Percentiles rank a stretch among this genome's conserved stretches.
Conservation (phyloP, 352 stramenopile genomes). For the Peronospora farinosa region DNA sequence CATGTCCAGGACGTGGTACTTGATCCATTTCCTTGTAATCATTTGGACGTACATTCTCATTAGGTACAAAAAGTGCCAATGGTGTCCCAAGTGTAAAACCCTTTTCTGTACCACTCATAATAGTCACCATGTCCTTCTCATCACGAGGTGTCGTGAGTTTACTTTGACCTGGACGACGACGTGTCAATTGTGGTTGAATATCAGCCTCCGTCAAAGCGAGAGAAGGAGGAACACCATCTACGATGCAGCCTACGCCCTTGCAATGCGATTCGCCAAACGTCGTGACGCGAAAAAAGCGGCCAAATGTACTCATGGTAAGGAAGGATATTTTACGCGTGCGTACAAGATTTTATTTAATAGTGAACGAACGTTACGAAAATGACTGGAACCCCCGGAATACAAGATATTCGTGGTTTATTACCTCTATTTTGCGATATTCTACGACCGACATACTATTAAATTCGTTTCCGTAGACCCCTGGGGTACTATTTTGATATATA, state of each 20-base stretch:
- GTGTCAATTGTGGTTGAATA: slow-evolving; percentile 96
- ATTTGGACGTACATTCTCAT: slow-evolving; percentile 94
- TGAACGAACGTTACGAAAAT: neutral
- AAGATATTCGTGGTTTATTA: no score
- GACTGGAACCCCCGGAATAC: neutral
- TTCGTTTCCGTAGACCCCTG: no score
- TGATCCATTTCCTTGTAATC: slow-evolving; percentile 97
- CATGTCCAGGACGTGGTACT: slow-evolving; percentile 89
- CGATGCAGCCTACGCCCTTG: slow-evolving; percentile 93
- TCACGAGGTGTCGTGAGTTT: slow-evolving; percentile 97
- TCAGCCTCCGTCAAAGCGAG: slow-evolving; percentile 92
- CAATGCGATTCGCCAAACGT: slow-evolving; percentile 99
- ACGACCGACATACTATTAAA: no score
- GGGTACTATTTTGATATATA: no score
- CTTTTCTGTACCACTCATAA: slow-evolving; percentile 93
- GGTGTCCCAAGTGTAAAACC: slow-evolving; percentile 94
- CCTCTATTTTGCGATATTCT: no score
- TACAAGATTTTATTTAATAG: slow-evolving; percentile 1
- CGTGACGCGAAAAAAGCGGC: slow-evolving; percentile 95
- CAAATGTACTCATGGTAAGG: slow-evolving; percentile 89
- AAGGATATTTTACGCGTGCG: neutral
- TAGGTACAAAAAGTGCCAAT: slow-evolving; percentile 94
- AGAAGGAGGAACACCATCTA: slow-evolving; percentile 96
- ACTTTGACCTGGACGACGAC: slow-evolving; percentile 94
- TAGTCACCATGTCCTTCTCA: slow-evolving; percentile 95